Evolutionary conservation across 495 filamentous ascomycete species (phyloP), one percentile per base, ranked within the genome.

Genomic region (Annulohypoxylon nitens): DNA sequence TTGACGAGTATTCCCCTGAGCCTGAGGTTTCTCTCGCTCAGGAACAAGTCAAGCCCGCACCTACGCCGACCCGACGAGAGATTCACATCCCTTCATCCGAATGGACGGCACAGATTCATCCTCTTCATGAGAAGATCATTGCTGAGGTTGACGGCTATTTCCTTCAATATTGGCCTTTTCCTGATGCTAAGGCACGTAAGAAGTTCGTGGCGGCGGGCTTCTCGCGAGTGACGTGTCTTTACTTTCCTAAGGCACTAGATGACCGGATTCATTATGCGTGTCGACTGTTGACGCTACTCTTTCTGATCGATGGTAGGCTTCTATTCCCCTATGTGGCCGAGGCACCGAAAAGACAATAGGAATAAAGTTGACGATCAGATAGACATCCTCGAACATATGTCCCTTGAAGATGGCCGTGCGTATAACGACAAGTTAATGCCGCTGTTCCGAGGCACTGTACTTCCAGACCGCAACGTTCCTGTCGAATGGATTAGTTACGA

Each of bases 331-430:
- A 33, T n/a, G 14, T 16, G 41, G 4, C 41, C 4, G 14, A 2
- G 12, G 41, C 37, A 39, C 12, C 37, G 30, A 2, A 39, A 14
- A 8, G 20, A 5, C 36, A 9, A 61, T 53, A 50, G 3, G 55
- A 16, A 2, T 5, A 36, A 37, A 7, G 26, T 39, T 61, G 37
- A 69, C 58, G 30, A 51, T 1, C 2, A 54, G 16, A n/a, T 33
- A 80, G 82, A 84, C 65, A n/a, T 79, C 30, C 74, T 82, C 12
- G 82, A 85, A 45, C 39, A 81, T 37, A 81, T 83, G 78, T 81
- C 81, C 14, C 63, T 85, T 3, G 62, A 78, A 3, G 81, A 83
- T 5, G 83, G 83, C 0, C 12, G 47, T 3, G 69, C 54, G 2
- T 78, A 79, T 20, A 82, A 85, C 62, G 64, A 81, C 45, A 77